A percentile compares a stretch with the other conserved stretches of the same genome.
phyloP scores from a whole-genome alignment of 805 yeast species.

The Kluyveromyces nonfermentans region DNA sequence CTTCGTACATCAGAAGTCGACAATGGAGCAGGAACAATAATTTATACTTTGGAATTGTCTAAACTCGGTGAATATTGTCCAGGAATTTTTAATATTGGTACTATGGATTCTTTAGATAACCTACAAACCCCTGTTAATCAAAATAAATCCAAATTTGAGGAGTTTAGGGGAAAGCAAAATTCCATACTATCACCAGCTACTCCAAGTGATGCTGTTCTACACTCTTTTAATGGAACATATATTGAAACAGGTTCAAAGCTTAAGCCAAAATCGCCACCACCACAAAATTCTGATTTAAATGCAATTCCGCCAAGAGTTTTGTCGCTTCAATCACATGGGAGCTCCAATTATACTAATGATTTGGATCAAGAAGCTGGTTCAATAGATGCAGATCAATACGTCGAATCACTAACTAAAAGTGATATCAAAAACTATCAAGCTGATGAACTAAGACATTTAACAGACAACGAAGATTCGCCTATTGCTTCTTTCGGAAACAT shows the following conservation, averaged over 20 bases:
- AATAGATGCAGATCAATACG: constrained; percentile 14
- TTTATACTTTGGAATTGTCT: constrained; percentile 53
- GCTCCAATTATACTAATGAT: neutral
- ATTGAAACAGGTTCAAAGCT: neutral
- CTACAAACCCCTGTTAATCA: neutral
- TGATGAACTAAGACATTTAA: too few species aligned
- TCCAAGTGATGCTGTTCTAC: constrained; percentile 2
- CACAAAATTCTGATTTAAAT: neutral
- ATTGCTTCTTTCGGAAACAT: neutral
- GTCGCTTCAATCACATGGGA: constrained; percentile 4
- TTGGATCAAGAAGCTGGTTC: constrained; percentile 2
- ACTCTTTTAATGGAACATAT: constrained; percentile 2
- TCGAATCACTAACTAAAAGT: constrained; percentile 15
- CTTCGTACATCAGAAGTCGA: constrained; percentile 44
- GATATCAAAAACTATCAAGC: constrained; percentile 8
- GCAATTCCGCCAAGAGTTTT: constrained; percentile 5
- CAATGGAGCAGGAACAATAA: constrained; percentile 49
- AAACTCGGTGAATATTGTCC: constrained; percentile 30
- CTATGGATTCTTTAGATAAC: neutral
- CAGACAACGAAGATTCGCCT: neutral
- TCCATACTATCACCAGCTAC: constrained; percentile 4
- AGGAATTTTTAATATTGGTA: constrained; percentile 28
- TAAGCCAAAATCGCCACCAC: constrained; percentile 1
- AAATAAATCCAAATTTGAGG: constrained; percentile 1
- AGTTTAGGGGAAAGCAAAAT: neutral